phyloP scores from a whole-genome alignment of 164 flowering plant genomes.

The Macadamia integrifolia region DNA sequence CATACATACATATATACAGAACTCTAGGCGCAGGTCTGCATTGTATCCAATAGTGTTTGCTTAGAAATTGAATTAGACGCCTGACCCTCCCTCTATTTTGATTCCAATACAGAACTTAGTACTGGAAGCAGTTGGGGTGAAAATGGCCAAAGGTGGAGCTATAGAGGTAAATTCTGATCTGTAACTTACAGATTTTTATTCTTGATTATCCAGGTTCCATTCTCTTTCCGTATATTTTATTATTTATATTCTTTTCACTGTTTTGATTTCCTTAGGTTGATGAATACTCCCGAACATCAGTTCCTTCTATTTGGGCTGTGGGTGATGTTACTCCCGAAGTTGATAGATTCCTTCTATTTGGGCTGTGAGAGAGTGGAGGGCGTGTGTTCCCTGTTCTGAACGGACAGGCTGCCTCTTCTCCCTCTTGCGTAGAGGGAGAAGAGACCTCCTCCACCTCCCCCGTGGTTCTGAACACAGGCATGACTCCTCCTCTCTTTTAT shows the following conservation, averaged over 20 bases:
- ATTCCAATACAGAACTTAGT: slow-evolving; percentile 63
- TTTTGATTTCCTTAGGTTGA: slow-evolving; percentile 55
- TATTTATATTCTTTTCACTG: neutral
- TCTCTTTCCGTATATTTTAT: neutral
- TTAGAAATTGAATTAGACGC: neutral
- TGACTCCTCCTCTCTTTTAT: too few species aligned
- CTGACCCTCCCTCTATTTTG: neutral
- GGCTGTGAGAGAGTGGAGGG: too few species aligned
- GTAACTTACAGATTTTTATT: neutral
- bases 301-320: slow-evolving; percentile 98
- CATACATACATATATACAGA: too few species aligned
- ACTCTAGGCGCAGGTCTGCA: too few species aligned
- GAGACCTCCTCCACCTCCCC: too few species aligned
- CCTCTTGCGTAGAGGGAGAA: too few species aligned
- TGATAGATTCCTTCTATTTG: too few species aligned
- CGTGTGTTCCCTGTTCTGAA: too few species aligned
- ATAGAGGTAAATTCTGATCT: slow-evolving; percentile 52
- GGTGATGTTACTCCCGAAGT: slow-evolving; percentile 71
- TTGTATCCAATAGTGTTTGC: neutral
- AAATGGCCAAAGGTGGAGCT: slow-evolving; percentile 73
- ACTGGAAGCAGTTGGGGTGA: slow-evolving; percentile 73
- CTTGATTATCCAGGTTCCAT: neutral
- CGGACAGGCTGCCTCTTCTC: too few species aligned
- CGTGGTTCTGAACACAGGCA: too few species aligned
- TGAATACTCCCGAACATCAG: slow-evolving; percentile 83